These are phyloP conservation scores for Sisymbrium irio DNA, from an alignment of 345 rosid genomes.

Conservation along the genomic window DNA sequence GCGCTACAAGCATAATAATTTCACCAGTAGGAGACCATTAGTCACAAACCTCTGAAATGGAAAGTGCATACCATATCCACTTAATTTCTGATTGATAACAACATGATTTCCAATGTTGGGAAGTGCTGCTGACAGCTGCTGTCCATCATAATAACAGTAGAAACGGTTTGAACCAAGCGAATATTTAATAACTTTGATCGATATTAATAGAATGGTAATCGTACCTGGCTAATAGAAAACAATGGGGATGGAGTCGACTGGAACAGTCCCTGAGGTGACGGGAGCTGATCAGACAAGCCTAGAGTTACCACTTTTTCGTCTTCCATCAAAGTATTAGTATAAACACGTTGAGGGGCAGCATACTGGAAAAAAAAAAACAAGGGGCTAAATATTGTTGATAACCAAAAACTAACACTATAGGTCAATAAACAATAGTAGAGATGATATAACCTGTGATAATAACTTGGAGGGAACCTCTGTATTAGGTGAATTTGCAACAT, in stretches of 20 bases:
- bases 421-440: not conserved
- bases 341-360: conserved; percentile 58
- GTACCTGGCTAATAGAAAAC: conserved; percentile 68
- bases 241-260: conserved; percentile 70
- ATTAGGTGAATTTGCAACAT: conserved; percentile 58
- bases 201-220: not conserved
- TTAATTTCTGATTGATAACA: conserved; percentile 77
- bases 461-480: conserved; percentile 62
- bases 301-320: conserved; percentile 75
- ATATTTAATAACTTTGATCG: not conserved
- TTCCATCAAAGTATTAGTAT: conserved; percentile 65
- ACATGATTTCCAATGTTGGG: conserved; percentile 81
- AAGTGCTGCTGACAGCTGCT: conserved; percentile 69
- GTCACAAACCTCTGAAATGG: conserved; percentile 85
- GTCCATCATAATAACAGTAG: conserved; percentile 11
- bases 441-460: conserved; percentile 66
- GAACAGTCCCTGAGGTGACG: conserved; percentile 76
- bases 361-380: conserved; percentile 47
- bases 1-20: not conserved
- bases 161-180: not conserved
- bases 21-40: conserved; percentile 5
- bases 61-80: conserved; percentile 61
- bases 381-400: not conserved
- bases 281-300: conserved; percentile 80
- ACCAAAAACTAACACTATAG: not conserved